phyloP scores from a whole-genome alignment of 352 stramenopile genomes.

The Globisporangium cylindrosporum region DNA sequence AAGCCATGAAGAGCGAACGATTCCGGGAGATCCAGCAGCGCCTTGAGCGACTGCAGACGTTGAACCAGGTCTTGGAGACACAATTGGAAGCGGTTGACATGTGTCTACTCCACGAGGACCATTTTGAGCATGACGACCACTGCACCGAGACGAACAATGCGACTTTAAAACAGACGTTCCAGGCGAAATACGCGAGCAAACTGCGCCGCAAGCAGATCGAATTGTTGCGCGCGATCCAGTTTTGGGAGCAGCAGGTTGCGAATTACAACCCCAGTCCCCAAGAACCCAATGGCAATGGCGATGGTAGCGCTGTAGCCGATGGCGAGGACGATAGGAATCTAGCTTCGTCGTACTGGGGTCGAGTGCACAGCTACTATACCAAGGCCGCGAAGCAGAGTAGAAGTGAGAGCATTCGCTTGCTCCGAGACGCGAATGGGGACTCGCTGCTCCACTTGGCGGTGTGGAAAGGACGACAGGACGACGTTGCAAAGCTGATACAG shows the following conservation, averaged over 20 bases:
- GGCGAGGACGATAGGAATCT: neutral
- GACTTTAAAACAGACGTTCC: slow-evolving; percentile 16
- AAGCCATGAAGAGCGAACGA: slow-evolving; percentile 13
- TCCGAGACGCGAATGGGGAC: slow-evolving; percentile 29
- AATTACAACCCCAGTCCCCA: neutral
- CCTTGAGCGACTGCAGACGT: slow-evolving; percentile 18
- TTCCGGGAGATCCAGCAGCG: slow-evolving; percentile 27
- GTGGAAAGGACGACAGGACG: slow-evolving; percentile 37
- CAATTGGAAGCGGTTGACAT: slow-evolving; percentile 38
- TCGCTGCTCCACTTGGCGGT: slow-evolving; percentile 53
- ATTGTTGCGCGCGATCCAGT: slow-evolving; percentile 20
- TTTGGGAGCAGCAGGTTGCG: slow-evolving; percentile 32
- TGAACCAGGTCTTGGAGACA: slow-evolving; percentile 21
- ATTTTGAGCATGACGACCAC: slow-evolving; percentile 7
- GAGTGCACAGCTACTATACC: slow-evolving; percentile 19
- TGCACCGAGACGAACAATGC: neutral
- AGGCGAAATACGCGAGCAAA: slow-evolving; percentile 37
- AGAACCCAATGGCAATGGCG: too few species aligned
- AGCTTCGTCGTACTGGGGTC: slow-evolving; percentile 20
- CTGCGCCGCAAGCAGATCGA: slow-evolving; percentile 27
- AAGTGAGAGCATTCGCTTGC: neutral
- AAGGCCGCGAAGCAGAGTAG: neutral
- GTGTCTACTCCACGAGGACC: slow-evolving; percentile 28
- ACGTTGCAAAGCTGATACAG: slow-evolving; percentile 26
- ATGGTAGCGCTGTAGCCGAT: neutral